Base-by-base conservation (phyloP, 1,139 yeast species). In the Suhomyces choctaworum region DNA sequence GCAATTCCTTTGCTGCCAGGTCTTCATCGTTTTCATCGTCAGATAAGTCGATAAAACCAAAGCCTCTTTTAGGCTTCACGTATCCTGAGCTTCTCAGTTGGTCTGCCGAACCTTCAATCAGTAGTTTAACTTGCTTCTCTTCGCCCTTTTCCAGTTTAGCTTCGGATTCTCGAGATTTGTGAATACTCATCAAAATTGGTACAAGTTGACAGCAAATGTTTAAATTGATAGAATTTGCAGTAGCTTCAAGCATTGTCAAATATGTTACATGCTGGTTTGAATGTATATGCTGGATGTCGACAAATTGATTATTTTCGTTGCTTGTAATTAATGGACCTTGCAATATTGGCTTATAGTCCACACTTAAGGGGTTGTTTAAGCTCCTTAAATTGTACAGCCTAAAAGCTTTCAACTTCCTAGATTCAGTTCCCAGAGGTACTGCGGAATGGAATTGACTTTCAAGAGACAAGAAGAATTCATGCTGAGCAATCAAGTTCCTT, bases 21-120 rank as follows among this genome's bases (percentile, higher is more conserved):
- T 16, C 15, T 9, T 29, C 31, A 15, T 32, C 17, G 14, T 32
- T 30, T 13, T 46, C 52, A 6, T 46, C 45, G 7, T 53, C 63
- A 2, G 51, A 34, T 3, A 53, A 49, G 25, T 63, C 68, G 13
- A 66, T 41, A 41, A 54, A 70, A 0, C 76, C 76, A 46, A 67
- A 69, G 0, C 76, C 76, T 23, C 46, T 49, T 14, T 38, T 44
- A 1, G 72, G 70, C 26, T 51, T 56, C 1, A 40, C 44, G 39
- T 69, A 70, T 3, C 31, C 25, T 28, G 22, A n/a, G n/a, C n/a
- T n/a, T n/a, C n/a, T n/a, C n/a, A n/a, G n/a, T n/a, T n/a, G n/a
- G n/a, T n/a, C n/a, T n/a, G n/a, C n/a, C n/a, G n/a, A n/a, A n/a
- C n/a, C n/a, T n/a, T n/a, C n/a, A n/a, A n/a, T n/a, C n/a, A n/a